These are phyloP conservation scores for Pythium pectinolyticum DNA, from an alignment of 352 stramenopile genomes.

Conservation along the genomic window DNA sequence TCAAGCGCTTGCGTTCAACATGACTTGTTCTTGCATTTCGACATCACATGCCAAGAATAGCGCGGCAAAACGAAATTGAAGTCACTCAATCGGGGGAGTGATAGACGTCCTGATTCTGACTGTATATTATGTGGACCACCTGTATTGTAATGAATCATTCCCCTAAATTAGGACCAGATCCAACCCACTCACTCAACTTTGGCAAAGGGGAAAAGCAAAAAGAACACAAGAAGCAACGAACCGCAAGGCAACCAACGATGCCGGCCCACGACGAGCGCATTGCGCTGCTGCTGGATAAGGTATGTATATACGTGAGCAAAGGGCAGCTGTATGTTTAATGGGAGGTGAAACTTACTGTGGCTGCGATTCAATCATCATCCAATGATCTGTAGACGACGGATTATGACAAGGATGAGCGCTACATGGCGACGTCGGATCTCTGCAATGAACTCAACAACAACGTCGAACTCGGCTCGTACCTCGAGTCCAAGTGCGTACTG, in stretches of 20 bases:
- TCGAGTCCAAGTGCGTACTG: constrained; percentile 76
- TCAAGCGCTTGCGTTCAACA: background rate
- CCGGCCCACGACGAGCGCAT: constrained; percentile 76
- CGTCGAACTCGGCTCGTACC: constrained; percentile 80
- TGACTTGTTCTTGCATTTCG: background rate
- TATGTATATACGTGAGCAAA: constrained; percentile 22
- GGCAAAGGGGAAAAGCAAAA: background rate
- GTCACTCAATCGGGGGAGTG: constrained; percentile 18
- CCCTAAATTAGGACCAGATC: constrained; percentile 9
- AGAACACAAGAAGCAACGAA: constrained; percentile 6
- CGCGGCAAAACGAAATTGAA: constrained; percentile 22
- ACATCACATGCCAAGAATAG: constrained; percentile 19
- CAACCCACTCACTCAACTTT: constrained; percentile 15
- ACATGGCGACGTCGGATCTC: constrained; percentile 99
- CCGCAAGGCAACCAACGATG: constrained; percentile 39
- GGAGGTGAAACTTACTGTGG: background rate
- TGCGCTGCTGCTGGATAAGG: constrained; percentile 80
- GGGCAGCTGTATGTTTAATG: background rate
- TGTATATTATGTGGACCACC: constrained; percentile 25
- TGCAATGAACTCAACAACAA: constrained; percentile 96
- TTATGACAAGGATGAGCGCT: constrained; percentile 98
- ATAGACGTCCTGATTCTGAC: background rate
- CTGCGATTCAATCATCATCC: background rate
- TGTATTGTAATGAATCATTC: constrained; percentile 6
- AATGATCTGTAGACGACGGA: constrained; percentile 59